Evolutionary conservation across 2,329 filamentous ascomycete species (phyloP), one percentile per base, ranked within the genome.

Genomic region (Paecilomyces variotii): DNA sequence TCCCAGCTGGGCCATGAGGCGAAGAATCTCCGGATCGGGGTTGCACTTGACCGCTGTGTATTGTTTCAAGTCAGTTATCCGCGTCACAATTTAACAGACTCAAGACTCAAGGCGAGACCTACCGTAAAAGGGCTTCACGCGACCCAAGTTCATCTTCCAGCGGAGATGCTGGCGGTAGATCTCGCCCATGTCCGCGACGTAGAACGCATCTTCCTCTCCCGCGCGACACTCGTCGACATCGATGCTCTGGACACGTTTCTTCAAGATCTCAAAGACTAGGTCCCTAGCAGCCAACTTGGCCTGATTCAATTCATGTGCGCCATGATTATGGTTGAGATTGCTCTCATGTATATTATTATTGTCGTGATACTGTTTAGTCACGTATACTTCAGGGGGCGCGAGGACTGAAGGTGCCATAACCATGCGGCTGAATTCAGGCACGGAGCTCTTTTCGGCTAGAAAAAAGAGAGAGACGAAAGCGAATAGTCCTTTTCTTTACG

Each of bases 131-230:
- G 94, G 94, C 79, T 92, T 94, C 76, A 99, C 89, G 67, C 93
- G 88, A 67, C 87, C 85, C 71, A 99, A 81, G 73, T 95, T 93
- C 81, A 87, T 85, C 85, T 97, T 97, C 94, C 94, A 99, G 78
- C 93, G 89, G 74, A 97, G 81, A 72, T 97, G 93, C 85, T 99
- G 94, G 78, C 94, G 91, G 79, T 99, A 99, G 74, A 99, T 89
- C 80, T 97, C 91, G 77, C 94, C 94, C 70, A 99, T 86, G 80
- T 99, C 94, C 70, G 91, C 93, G 68, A 99, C 92, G 78, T 96
- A 99, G 79, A 99, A 99, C 60, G 94, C 89, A 78, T 97, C 94
- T 79, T 99, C 94, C 59, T 96, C 94, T 66, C 94, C 94, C 55
- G 91, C 85, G 65, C 90, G 89, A 79, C 94, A 99, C 68, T 82